Conservation (phyloP, 2,329 filamentous ascomycete species). For the Colletotrichum tabaci region DNA sequence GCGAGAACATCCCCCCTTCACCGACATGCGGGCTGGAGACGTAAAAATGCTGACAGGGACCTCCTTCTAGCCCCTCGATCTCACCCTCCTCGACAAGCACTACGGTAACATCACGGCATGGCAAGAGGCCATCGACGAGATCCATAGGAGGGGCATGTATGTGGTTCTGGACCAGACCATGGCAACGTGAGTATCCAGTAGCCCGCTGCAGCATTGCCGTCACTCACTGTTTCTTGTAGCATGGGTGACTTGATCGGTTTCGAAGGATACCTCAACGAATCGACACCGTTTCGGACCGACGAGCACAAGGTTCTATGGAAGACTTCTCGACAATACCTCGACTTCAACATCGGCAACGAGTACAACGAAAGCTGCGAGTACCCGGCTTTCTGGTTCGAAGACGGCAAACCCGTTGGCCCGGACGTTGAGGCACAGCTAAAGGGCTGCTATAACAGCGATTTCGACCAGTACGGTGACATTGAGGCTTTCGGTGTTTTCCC, state of each 20-base stretch:
- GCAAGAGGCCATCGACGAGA: slow-evolving; percentile 70
- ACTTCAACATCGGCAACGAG: slow-evolving; percentile 69
- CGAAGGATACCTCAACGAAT: slow-evolving; percentile 71
- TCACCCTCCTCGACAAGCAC: slow-evolving; percentile 75
- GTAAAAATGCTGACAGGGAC: slow-evolving; percentile 49
- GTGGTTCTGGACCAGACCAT: slow-evolving; percentile 77
- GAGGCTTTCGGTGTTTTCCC: slow-evolving; percentile 75
- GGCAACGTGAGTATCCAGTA: slow-evolving; percentile 45
- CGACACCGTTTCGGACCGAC: slow-evolving; percentile 66
- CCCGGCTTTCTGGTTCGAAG: slow-evolving; percentile 74
- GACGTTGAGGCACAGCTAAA: slow-evolving; percentile 62
- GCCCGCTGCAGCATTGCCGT: background rate
- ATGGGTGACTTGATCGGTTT: slow-evolving; percentile 76
- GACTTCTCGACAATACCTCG: slow-evolving; percentile 66
- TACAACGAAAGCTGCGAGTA: slow-evolving; percentile 70
- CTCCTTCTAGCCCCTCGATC: slow-evolving; percentile 63
- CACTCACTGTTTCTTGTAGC: slow-evolving; percentile 56
- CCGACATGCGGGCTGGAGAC: background rate
- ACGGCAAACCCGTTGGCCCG: slow-evolving; percentile 64
- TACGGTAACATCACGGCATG: slow-evolving; percentile 72
- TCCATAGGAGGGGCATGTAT: slow-evolving; percentile 76
- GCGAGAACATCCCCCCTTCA: slow-evolving; percentile 35
- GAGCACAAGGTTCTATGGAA: slow-evolving; percentile 75
- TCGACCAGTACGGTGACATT: slow-evolving; percentile 75
- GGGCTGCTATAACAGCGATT: slow-evolving; percentile 75